These are phyloP conservation scores for Nicotiana benthamiana DNA, from an alignment of 257 asterid genomes.

Conservation along the genomic window DNA sequence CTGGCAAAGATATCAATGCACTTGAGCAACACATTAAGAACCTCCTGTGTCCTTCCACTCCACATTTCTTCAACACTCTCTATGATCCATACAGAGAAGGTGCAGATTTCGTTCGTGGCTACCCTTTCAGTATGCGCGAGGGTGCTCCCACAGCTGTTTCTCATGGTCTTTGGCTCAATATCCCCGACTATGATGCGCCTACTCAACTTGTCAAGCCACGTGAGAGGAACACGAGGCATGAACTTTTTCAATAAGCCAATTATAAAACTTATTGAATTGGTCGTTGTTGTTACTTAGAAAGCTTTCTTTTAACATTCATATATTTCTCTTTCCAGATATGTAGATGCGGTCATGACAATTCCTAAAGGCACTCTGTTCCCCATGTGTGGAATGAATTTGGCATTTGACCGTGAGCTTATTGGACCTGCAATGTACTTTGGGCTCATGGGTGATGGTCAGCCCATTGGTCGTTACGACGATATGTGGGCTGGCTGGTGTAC, in stretches of 20 bases:
- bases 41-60: conserved; percentile 13
- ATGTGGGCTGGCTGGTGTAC: conserved; percentile 21
- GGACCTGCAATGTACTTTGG: conserved; percentile 22
- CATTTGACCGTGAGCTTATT: conserved; percentile 14
- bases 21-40: conserved; percentile 21
- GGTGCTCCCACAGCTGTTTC: conserved; percentile 15
- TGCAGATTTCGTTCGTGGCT: conserved; percentile 16
- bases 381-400: conserved; percentile 20
- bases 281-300: background rate
- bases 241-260: background rate
- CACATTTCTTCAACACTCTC: conserved; percentile 17
- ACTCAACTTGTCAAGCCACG: conserved; percentile 21
- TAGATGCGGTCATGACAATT: conserved; percentile 15
- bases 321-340: conserved; percentile 2
- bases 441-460: conserved; percentile 22
- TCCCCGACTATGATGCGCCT: conserved; percentile 16
- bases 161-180: conserved; percentile 20
- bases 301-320: background rate
- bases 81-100: conserved; percentile 18
- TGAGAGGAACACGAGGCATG: conserved; percentile 16
- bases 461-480: conserved; percentile 16
- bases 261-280: background rate
- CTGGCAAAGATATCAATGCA: conserved; percentile 19
- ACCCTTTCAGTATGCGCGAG: conserved; percentile 19
- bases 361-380: conserved; percentile 19